Conservation (phyloP, 208 protist species). For the Blastocrithidia nonstop region DNA sequence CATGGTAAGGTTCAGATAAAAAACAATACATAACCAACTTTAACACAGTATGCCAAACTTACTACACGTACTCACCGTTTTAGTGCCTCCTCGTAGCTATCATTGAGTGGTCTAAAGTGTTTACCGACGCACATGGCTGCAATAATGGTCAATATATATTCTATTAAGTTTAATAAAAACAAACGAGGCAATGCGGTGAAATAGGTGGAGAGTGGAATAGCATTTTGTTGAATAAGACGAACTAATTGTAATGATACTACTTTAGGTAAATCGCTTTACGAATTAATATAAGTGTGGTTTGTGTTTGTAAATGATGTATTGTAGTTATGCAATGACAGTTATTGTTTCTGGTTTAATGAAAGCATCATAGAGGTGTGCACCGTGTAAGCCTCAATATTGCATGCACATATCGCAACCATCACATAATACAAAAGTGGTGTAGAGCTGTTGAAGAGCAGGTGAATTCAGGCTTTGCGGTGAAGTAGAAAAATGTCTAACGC, state of each 20-base stretch:
- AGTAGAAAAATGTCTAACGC: conserved; percentile 64
- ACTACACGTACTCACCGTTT: conserved; percentile 36
- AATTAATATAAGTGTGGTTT: too few relatives aligned
- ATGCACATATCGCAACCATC: conserved; percentile 21
- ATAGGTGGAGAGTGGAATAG: conserved; percentile 34
- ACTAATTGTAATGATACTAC: conserved; percentile 67
- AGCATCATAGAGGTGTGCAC: too few relatives aligned
- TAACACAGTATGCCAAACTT: conserved; percentile 30
- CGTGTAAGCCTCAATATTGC: conserved; percentile 59
- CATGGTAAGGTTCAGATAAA: conserved; percentile 64
- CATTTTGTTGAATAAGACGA: conserved; percentile 24
- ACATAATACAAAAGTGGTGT: conserved; percentile 7
- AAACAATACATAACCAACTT: conserved; percentile 54
- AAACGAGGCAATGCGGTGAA: conserved; percentile 20
- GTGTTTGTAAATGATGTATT: too few relatives aligned
- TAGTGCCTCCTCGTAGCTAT: conserved; percentile 16
- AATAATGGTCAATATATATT: conserved; percentile 34
- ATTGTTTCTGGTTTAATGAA: too few relatives aligned
- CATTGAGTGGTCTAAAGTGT: conserved; percentile 8
- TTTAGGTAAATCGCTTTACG: too few relatives aligned
- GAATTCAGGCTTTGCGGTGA: conserved; percentile 46
- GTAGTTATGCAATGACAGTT: too few relatives aligned
- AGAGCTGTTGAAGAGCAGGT: conserved; percentile 55
- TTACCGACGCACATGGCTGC: conserved; percentile 36
- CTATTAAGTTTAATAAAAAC: conserved; percentile 35